These are phyloP conservation scores for Xylaria arbuscula DNA, from an alignment of 2,329 filamentous ascomycete species.

Conservation along the genomic window DNA sequence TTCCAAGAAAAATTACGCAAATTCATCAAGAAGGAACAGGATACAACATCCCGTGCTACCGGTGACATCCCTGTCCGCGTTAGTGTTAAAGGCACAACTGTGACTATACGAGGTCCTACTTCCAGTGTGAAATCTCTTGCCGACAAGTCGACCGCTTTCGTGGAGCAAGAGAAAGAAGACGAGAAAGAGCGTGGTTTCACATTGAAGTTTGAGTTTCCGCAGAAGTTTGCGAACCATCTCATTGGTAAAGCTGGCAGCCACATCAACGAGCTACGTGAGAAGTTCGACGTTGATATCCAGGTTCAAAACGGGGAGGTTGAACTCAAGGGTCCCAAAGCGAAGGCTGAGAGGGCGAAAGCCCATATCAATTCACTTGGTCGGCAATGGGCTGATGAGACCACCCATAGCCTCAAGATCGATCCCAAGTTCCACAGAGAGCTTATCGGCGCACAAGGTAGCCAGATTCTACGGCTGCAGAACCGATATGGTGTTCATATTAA, in stretches of 20 bases:
- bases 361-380: conserved; percentile 84
- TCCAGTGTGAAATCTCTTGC: conserved; percentile 77
- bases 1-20: conserved; percentile 72
- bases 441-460: conserved; percentile 86
- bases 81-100: conserved; percentile 66
- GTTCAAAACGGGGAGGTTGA: conserved; percentile 94
- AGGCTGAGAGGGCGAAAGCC: conserved; percentile 86
- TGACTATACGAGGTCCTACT: conserved; percentile 81
- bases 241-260: conserved; percentile 76
- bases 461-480: conserved; percentile 91
- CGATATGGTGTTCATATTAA: conserved; percentile 93
- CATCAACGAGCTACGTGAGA: conserved; percentile 73
- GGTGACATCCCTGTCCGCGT: conserved; percentile 71
- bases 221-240: conserved; percentile 90
- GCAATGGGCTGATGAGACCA: conserved; percentile 90
- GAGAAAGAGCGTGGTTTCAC: conserved; percentile 94
- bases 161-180: conserved; percentile 89
- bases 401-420: conserved; percentile 87
- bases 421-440: conserved; percentile 94
- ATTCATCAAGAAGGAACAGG: conserved; percentile 74
- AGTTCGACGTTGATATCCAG: conserved; percentile 81
- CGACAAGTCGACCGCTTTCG: conserved; percentile 79
- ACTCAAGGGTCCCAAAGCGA: conserved; percentile 94
- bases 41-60: conserved; percentile 59
- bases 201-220: conserved; percentile 89